Evolutionary conservation across 2,329 filamentous ascomycete species (phyloP), one percentile per base, ranked within the genome.

Genomic region (Chaetomiaceae sp.): DNA sequence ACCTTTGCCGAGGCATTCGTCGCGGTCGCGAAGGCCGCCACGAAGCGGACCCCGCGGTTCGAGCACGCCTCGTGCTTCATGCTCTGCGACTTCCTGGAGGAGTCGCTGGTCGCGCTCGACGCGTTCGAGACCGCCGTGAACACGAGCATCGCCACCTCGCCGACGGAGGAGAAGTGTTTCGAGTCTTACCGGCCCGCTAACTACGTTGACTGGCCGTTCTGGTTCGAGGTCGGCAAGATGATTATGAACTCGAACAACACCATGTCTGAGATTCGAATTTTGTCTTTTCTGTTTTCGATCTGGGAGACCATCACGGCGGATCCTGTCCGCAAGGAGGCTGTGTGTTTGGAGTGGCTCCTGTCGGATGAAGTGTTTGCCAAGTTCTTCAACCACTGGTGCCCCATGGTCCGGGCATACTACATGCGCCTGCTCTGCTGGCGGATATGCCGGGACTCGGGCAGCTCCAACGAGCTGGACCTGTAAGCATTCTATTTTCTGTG

Each of bases 371-470:
- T 87, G 2, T 96, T 96, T 67, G 83, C 88, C 65, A 83, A 82
- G 56, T 84, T 90, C 57, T 96, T 96, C 72, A 92, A 88, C 65
- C 90, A 96, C 65, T 96, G 91, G 91, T 95, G 89, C 65, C 90
- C 91, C 0, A 95, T 96, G 91, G 89, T 96, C 20, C 82, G 91
- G 56, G 87, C 90, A 14, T 96, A 96, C 69, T 96, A 87, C 67
- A 94, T 95, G 81, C 88, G 91, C 43, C 73, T 96, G 46, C 71
- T 96, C 20, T 95, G 90, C 70, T 96, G 91, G 91, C 83, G 91
- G 55, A 75, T 96, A 44, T 92, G 88, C 59, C 80, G 91, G 58
- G 88, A 87, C 64, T 81, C 84, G 48, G 89, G 85, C 15, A 81
- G 79, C 43, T 75, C 82, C 20, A 81, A 82, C 40, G 78, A 83